These are phyloP conservation scores for Aulographum hederae DNA, from an alignment of 2,329 filamentous ascomycete species.

Conservation along the genomic window DNA sequence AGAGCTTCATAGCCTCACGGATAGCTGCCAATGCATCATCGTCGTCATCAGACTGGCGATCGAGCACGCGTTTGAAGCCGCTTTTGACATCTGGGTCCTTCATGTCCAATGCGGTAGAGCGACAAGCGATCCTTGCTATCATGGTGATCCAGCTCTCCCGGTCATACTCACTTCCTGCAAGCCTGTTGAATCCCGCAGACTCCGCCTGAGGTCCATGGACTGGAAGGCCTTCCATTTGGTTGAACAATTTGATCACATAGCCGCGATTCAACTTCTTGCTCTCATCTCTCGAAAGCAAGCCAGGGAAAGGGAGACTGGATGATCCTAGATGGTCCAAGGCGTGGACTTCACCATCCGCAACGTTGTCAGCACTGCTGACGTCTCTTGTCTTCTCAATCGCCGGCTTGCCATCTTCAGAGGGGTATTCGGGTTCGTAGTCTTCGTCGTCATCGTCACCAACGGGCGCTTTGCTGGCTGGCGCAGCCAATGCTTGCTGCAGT, in stretches of 20 bases:
- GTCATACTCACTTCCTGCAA: constrained; percentile 71
- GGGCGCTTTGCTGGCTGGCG: constrained; percentile 13
- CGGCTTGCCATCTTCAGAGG: constrained; percentile 58
- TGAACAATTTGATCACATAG: constrained; percentile 60
- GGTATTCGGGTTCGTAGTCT: constrained; percentile 81
- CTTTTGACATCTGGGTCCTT: constrained; percentile 32
- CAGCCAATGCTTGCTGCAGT: constrained; percentile 10
- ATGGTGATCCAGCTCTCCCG: constrained; percentile 84
- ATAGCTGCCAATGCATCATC: constrained; percentile 37
- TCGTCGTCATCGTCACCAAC: constrained; percentile 56
- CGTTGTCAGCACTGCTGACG: too few species aligned
- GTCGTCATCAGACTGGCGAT: background rate
- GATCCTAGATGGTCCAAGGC: constrained; percentile 43
- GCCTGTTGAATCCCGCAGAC: constrained; percentile 56
- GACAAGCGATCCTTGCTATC: constrained; percentile 67
- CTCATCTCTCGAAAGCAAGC: constrained; percentile 51
- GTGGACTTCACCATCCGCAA: background rate
- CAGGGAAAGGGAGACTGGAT: constrained; percentile 65
- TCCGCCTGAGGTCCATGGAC: too few species aligned
- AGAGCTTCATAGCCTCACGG: constrained; percentile 63
- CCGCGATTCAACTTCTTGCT: constrained; percentile 56
- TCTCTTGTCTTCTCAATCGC: too few species aligned
- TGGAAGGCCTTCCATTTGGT: too few species aligned
- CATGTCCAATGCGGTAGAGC: constrained; percentile 52
- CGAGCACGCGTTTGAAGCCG: constrained; percentile 27